Evolutionary conservation across 2,329 filamentous ascomycete genomes (phyloP), one percentile per base, ranked within the genome.

Genomic region (Colletotrichum lentis): DNA sequence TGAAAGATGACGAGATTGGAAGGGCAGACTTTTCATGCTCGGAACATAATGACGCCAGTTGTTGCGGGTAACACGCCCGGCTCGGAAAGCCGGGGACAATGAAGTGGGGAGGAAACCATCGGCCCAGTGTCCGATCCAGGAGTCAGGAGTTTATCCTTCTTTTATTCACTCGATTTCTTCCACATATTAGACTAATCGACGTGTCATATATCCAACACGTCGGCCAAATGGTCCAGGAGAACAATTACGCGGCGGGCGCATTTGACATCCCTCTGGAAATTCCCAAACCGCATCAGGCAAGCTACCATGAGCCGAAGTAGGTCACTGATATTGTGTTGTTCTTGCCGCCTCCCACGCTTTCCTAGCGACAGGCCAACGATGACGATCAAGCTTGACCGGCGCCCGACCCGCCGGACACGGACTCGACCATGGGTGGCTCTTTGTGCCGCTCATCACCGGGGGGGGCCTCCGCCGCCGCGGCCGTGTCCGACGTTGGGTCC

Each of bases 101-200:
- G 18, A 44, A 16, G 8, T 27, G 47, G 24, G 49, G 20, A 43
- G 35, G 43, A 43, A 24, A 46, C 53, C 20, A 55, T 57, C 39
- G 60, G 44, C 60, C 24, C 24, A 47, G 43, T 59, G 65, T 59
- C 61, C 31, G 43, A 55, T 47, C 31, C 39, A 24, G 65, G 65
- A 67, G 65, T 64, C 14, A 44, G 65, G 65, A 67, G 65, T 67
- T 67, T 8, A 18, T 27, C 18, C 27, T 49, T 43, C 16, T 43
- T 37, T 16, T 43, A 12, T 27, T 24, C 41, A 39, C 47, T 58
- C n/a, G 41, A 64, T 47, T 35, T 64, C 35, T 27, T 52, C 35
- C n/a, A 39, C 47, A 59, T n/a, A 59, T 43, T 64, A 64, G 61
- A 64, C 47, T 64, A 67, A 67, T 67, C 35, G 41, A 49, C 24